Base-by-base conservation (phyloP, 495 filamentous ascomycete species). In the Choiromyces venosus region DNA sequence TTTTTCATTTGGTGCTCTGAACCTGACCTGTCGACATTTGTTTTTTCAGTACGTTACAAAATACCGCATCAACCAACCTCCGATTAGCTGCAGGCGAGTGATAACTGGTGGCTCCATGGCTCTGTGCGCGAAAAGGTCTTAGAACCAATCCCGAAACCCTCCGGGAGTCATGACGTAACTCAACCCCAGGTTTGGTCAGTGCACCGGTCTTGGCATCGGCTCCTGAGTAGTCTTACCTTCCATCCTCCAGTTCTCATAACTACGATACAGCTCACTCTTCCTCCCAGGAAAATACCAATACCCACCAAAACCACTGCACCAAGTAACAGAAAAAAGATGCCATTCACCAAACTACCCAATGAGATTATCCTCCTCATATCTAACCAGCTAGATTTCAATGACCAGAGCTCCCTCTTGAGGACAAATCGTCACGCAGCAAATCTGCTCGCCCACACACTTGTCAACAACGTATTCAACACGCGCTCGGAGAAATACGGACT, bases 301-400 rank as follows among this genome's bases (percentile, higher is more conserved):
- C 42, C 42, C 42, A 21, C 42, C 42, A 46, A 21, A n/a, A n/a
- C n/a, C n/a, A n/a, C n/a, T n/a, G n/a, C n/a, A n/a, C n/a, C n/a
- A n/a, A n/a, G n/a, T n/a, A n/a, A n/a, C n/a, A n/a, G n/a, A n/a
- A n/a, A n/a, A n/a, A n/a, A n/a, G n/a, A n/a, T n/a, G n/a, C n/a
- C 19, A 3, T 39, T 71, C n/a, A 73, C 65, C 40, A 46, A 14
- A 42, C 37, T 73, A 38, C 71, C 71, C 25, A 56, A 68, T 40
- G 71, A 71, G 40, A 33, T 73, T 21, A 64, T 73, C 44, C 71
- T 73, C 36, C 36, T 73, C 33, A 73, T 73, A 66, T 37, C 71
- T 12, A 38, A 73, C 16, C n/a, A 71, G 10, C 67, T 71, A 64
- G 25, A 29, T 33, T 29, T 38, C 36, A 52, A 56, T 39, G 66